Conservation (phyloP, 371 early-diverging fungal genomes). For the Encephalitozoon cuniculi region DNA sequence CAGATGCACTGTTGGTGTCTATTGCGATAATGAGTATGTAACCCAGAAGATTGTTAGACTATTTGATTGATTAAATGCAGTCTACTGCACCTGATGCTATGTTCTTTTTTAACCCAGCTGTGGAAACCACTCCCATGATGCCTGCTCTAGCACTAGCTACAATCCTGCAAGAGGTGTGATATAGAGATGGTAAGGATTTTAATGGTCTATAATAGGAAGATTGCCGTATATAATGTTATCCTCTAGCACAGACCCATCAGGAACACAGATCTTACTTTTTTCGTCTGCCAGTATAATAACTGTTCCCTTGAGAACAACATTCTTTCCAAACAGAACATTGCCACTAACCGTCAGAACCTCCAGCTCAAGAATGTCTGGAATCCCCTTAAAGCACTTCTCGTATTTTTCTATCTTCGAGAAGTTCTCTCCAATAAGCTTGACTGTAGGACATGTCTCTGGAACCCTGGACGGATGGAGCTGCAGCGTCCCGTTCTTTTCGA, state of each 20-base stretch:
- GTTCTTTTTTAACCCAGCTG: no score
- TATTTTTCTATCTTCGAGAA: conserved; percentile 75
- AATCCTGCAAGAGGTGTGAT: no score
- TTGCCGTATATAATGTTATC: conserved; percentile 94
- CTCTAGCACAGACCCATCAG: conserved; percentile 88
- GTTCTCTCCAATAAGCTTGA: conserved; percentile 83
- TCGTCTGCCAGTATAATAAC: conserved; percentile 96
- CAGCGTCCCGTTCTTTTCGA: conserved; percentile 79
- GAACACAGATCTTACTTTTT: conserved; percentile 84
- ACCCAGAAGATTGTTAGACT: conserved; percentile 7
- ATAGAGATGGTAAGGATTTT: no score
- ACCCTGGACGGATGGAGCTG: conserved; percentile 77
- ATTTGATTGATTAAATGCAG: conserved; percentile 29
- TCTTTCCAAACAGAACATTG: conserved; percentile 86
- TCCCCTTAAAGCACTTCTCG: conserved; percentile 76
- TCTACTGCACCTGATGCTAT: not conserved
- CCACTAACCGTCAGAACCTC: conserved; percentile 95
- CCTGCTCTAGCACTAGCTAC: no score
- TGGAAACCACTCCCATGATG: not conserved
- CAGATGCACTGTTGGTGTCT: conserved; percentile 24
- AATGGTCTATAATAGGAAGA: conserved; percentile 67
- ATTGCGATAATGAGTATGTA: conserved; percentile 16
- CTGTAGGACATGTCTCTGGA: conserved; percentile 73
- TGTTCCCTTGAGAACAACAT: conserved; percentile 82
- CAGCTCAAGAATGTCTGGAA: conserved; percentile 87